Evolutionary conservation across 83 land plant genomes (phyloP), one percentile per base, ranked within the genome.

Genomic region (Picea engelmannii): DNA sequence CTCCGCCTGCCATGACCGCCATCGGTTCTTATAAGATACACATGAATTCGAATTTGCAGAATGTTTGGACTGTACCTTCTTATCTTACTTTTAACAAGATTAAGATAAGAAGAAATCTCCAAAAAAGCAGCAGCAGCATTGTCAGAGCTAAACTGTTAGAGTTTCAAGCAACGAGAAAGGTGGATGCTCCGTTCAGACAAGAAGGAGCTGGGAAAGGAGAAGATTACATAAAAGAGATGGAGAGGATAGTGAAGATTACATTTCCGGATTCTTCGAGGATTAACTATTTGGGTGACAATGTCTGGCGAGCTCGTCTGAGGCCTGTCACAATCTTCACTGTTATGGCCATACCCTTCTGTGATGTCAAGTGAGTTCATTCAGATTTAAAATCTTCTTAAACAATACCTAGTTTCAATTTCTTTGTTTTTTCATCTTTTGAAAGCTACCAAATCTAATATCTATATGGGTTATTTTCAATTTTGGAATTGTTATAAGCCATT

Each of bases 251-350:
- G 20, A 76, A 76, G 8, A 81, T 86, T 62, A 81, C 90, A 24
- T 86, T 89, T 61, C 90, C 90, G 24, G 90, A 89, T 79, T 81
- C 89, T 4, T 52, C 89, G 10, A 81, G 90, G 74, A 89, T 89
- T 42, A 59, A 81, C 3, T 89, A 78, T 35, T 17, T 89, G 44
- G 90, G 90, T 9, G 76, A 89, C 78, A 40, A 68, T 27, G 75
- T 49, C 58, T 86, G 89, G 90, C 78, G 83, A 42, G 78, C 88
- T 5, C 82, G 78, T 9, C 71, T 89, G 63, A 84, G 75, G 66
- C 90, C 90, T 11, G 49, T 89, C 67, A 70, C 84, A 13, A 86
- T 89, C 78, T 81, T 89, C 82, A 59, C 66, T 52, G 13, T 89
- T 23, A 78, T 86, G 11, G 89, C 90, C 42, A 84, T 70, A 15